Conservation (phyloP, 306 rosid species). For the Mimosa bimucronata region DNA sequence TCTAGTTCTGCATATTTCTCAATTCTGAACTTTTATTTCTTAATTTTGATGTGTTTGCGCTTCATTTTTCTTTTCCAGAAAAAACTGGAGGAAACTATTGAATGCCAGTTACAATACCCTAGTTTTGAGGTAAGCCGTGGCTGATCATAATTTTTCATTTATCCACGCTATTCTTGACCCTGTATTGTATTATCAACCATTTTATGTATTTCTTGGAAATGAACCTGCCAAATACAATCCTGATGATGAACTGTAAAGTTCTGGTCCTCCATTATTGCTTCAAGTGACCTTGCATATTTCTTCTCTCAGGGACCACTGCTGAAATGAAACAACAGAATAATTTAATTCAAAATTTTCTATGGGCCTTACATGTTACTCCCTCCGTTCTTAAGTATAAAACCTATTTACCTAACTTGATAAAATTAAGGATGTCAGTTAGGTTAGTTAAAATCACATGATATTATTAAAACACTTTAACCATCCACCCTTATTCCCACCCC, state of each 20-base stretch:
- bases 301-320: background rate
- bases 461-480: too few relatives aligned
- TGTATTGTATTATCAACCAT: background rate
- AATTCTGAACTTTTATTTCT: slow-evolving; percentile 3
- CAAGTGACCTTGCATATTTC: background rate
- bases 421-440: too few relatives aligned
- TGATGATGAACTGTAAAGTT: slow-evolving; percentile 28
- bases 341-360: background rate
- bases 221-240: background rate
- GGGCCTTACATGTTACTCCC: background rate
- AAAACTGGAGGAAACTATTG: slow-evolving; percentile 71
- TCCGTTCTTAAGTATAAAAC: too few relatives aligned
- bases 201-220: background rate
- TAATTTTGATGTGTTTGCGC: background rate
- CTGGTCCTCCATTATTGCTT: slow-evolving; percentile 2
- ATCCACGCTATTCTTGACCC: slow-evolving; percentile 9
- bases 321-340: background rate
- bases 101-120: slow-evolving; percentile 65
- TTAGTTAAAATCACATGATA: too few relatives aligned
- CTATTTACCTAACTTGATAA: too few relatives aligned
- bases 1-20: background rate
- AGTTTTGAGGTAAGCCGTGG: slow-evolving; percentile 71
- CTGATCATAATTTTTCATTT: slow-evolving; percentile 11
- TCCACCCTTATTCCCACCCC: too few relatives aligned
- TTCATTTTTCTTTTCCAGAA: slow-evolving; percentile 53